Conservation (phyloP, 805 yeast genomes). For the Blastobotrys chiropterorum region DNA sequence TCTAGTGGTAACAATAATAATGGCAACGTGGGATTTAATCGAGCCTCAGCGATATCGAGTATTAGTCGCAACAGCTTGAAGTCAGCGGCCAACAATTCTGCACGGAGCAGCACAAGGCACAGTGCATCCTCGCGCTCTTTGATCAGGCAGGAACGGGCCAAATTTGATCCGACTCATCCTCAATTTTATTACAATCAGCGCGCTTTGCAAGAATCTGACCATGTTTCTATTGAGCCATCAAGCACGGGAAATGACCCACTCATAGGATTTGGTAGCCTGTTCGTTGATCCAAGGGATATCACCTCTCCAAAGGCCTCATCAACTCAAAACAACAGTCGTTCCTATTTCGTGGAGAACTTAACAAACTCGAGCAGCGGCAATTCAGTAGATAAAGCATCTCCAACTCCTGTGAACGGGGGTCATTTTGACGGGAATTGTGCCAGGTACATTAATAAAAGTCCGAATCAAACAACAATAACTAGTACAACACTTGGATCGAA, state of each 20-base stretch:
- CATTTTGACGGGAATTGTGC: background rate
- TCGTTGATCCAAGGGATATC: constrained; percentile 38
- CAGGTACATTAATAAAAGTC: no score
- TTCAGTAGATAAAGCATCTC: background rate
- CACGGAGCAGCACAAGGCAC: background rate
- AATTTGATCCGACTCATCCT: constrained; percentile 11
- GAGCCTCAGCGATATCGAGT: background rate
- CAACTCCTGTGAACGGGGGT: background rate
- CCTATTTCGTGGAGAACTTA: constrained; percentile 5
- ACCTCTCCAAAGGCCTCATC: constrained; percentile 1
- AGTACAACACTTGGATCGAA: background rate
- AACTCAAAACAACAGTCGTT: constrained; percentile 1
- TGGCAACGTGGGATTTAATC: background rate
- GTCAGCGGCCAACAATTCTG: background rate
- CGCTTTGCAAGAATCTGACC: background rate
- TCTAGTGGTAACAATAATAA: background rate
- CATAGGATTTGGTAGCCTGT: background rate
- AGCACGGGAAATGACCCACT: constrained; percentile 6
- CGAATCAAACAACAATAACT: background rate
- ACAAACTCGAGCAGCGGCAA: background rate
- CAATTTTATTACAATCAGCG: constrained; percentile 6
- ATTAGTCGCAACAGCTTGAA: background rate
- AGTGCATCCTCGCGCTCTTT: background rate
- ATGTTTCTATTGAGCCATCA: constrained; percentile 3
- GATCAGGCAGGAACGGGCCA: constrained; percentile 5